Conservation (phyloP, 306 rosid species). For the Hylodesmum podocarpum region DNA sequence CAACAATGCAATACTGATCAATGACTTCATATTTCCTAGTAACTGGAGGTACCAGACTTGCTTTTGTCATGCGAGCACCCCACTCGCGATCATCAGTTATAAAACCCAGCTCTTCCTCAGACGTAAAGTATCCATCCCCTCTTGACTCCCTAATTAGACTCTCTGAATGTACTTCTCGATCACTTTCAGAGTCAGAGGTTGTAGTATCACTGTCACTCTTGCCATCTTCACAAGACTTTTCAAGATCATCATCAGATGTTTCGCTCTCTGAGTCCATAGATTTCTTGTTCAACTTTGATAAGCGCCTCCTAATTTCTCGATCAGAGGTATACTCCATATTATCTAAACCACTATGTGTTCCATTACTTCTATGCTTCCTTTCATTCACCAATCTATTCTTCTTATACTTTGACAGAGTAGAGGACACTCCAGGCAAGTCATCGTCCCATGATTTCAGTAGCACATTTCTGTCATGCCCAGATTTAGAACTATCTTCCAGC, state of each 20-base stretch:
- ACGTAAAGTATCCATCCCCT: constrained; percentile 49
- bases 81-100: constrained; percentile 88
- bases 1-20: constrained; percentile 78
- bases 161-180: constrained; percentile 53
- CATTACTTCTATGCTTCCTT: constrained; percentile 81
- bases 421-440: constrained; percentile 45
- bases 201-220: constrained; percentile 75
- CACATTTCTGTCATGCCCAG: constrained; percentile 58
- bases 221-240: constrained; percentile 70
- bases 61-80: constrained; percentile 99
- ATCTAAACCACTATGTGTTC: constrained; percentile 60
- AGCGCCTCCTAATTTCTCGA: constrained; percentile 79
- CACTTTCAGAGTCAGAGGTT: constrained; percentile 69
- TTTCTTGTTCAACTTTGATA: constrained; percentile 77
- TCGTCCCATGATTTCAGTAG: constrained; percentile 60
- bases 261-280: constrained; percentile 82
- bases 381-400: constrained; percentile 65
- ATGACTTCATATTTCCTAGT: constrained; percentile 94
- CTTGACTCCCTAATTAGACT: constrained; percentile 51
- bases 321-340: constrained; percentile 77
- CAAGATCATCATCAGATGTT: constrained; percentile 87
- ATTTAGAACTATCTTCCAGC: constrained; percentile 70
- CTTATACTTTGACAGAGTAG: constrained; percentile 64
- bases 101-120: constrained; percentile 58
- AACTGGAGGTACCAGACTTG: constrained; percentile 98